Conservation (phyloP, 1,284 basidiomycete genomes). For the Polyporus tsugae region DNA sequence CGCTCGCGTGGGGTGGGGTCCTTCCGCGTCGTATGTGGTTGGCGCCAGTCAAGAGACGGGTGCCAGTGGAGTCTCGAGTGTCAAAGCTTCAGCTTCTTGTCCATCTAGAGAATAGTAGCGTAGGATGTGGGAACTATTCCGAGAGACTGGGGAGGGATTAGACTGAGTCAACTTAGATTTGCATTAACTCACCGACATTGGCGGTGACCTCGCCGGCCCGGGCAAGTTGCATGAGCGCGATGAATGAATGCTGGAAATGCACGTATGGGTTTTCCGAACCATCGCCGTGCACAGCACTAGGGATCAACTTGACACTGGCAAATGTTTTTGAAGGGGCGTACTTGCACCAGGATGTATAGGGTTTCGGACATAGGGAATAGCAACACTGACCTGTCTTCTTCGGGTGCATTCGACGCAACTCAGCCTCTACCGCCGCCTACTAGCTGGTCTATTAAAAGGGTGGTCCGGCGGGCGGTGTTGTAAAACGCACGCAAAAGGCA, state of each 20-base stretch:
- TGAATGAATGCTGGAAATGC: constrained; percentile 47
- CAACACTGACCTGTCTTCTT: constrained; percentile 53
- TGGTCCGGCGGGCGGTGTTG: too few species aligned
- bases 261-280: constrained; percentile 47
- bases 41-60: constrained; percentile 35
- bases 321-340: neutral
- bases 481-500: too few species aligned
- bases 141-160: constrained; percentile 46
- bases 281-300: constrained; percentile 44
- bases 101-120: constrained; percentile 49
- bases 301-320: constrained; percentile 43
- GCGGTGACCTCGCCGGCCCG: constrained; percentile 53
- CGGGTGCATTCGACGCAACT: constrained; percentile 67
- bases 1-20: constrained; percentile 29
- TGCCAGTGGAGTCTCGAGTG: constrained; percentile 49
- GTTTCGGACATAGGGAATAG: constrained; percentile 9
- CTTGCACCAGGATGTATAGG: too few species aligned
- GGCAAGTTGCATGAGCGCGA: constrained; percentile 50
- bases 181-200: constrained; percentile 41
- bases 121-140: constrained; percentile 46
- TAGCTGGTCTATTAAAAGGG: too few species aligned
- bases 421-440: constrained; percentile 46
- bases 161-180: constrained; percentile 1
- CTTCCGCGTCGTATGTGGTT: constrained; percentile 13
- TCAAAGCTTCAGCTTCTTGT: constrained; percentile 54